Conservation (phyloP, 805 yeast species). For the Pichia gijzeniarum region DNA sequence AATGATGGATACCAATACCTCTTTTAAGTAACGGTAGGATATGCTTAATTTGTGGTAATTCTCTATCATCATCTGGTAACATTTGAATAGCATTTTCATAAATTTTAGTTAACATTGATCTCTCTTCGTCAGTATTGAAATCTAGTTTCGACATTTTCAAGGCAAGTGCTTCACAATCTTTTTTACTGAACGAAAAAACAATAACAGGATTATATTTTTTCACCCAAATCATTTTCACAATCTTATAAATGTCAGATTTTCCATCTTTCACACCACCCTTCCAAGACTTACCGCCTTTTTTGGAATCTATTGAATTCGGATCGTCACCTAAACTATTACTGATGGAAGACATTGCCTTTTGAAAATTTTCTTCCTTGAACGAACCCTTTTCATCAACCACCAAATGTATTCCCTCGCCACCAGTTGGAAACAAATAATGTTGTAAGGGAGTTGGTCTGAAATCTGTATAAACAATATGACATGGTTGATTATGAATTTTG, state of each 20-base stretch:
- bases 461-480: conserved; percentile 97
- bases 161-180: conserved; percentile 94
- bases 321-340: conserved; percentile 81
- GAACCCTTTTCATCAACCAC: conserved; percentile 97
- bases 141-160: conserved; percentile 93
- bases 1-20: conserved; percentile 97
- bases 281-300: conserved; percentile 61
- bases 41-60: conserved; percentile 89
- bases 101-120: conserved; percentile 83
- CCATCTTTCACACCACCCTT: conserved; percentile 72
- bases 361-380: conserved; percentile 96
- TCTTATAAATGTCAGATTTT: conserved; percentile 85
- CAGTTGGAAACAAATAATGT: conserved; percentile 96
- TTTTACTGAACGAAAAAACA: conserved; percentile 94
- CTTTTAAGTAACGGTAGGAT: conserved; percentile 82
- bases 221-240: conserved; percentile 96
- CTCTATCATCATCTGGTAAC: conserved; percentile 85
- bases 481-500: conserved; percentile 90
- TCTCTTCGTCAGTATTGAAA: conserved; percentile 90
- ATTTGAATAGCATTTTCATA: conserved; percentile 84
- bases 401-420: conserved; percentile 94
- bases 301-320: conserved; percentile 51
- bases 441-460: conserved; percentile 98
- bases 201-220: conserved; percentile 96
- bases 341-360: conserved; percentile 94